These are phyloP conservation scores for Leccinellum albellum DNA, from an alignment of 768 basidiomycete genomes.

Conservation along the genomic window DNA sequence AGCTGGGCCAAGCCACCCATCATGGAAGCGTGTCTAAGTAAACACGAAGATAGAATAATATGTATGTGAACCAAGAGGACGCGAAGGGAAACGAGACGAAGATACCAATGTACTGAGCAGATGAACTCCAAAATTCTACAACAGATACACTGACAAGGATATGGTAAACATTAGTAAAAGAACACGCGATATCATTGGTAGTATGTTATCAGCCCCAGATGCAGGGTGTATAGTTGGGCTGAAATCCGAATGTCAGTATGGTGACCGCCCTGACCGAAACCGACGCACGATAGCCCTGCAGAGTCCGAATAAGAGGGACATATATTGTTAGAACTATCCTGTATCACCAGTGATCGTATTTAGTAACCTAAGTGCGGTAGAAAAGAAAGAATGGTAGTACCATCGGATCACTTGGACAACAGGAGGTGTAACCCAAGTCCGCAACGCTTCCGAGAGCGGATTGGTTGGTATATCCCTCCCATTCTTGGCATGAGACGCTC, in stretches of 20 bases:
- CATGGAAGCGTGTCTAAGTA: background rate
- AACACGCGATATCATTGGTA: conserved; percentile 12
- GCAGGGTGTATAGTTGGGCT: conserved; percentile 32
- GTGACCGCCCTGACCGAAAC: background rate
- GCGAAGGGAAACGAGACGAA: background rate
- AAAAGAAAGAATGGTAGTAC: conserved; percentile 32
- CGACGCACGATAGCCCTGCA: conserved; percentile 57
- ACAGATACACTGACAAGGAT: conserved; percentile 13
- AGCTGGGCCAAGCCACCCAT: background rate
- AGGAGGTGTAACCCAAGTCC: conserved; percentile 53
- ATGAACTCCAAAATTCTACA: conserved; percentile 13
- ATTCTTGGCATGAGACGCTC: conserved; percentile 58
- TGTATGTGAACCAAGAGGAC: background rate
- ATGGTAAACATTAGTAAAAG: conserved; percentile 18
- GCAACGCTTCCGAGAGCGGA: conserved; percentile 68
- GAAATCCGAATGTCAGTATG: conserved; percentile 6
- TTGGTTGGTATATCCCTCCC: conserved; percentile 58
- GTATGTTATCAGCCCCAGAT: conserved; percentile 14
- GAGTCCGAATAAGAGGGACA: conserved; percentile 72
- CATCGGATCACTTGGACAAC: conserved; percentile 70
- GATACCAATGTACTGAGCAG: background rate
- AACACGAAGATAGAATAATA: background rate
- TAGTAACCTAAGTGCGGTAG: background rate
- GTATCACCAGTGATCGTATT: conserved; percentile 5
- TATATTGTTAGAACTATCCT: conserved; percentile 45